Evolutionary conservation across 2,329 filamentous ascomycete species (phyloP).

Genomic region (Xylaria sp.): DNA sequence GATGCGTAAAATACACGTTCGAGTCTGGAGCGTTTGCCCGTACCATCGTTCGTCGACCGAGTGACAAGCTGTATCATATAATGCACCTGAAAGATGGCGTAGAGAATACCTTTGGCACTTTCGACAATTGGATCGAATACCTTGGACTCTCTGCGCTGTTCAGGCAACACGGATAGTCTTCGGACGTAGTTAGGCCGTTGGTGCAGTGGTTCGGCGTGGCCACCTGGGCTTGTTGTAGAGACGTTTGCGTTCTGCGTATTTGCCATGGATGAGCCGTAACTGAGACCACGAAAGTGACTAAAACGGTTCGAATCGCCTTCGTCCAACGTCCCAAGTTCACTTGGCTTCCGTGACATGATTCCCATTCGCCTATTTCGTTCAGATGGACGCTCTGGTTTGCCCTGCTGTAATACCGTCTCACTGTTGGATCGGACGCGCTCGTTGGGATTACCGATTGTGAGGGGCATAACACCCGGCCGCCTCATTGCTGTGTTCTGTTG

Average conservation of each 20-base stretch:
- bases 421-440: conserved; percentile 64
- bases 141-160: conserved; percentile 58
- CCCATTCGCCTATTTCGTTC: conserved; percentile 60
- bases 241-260: conserved; percentile 37
- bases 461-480: conserved; percentile 65
- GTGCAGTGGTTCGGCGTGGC: conserved; percentile 52
- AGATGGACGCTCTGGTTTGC: conserved; percentile 45
- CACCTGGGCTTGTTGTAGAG: conserved; percentile 49
- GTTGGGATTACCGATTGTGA: conserved; percentile 63
- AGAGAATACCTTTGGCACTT: conserved; percentile 60
- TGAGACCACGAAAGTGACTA: conserved; percentile 61
- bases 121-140: conserved; percentile 57
- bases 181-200: conserved; percentile 59
- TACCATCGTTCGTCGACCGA: conserved; percentile 55
- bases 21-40: conserved; percentile 56
- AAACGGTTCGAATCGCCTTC: conserved; percentile 58
- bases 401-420: conserved; percentile 50
- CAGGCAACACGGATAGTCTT: conserved; percentile 57
- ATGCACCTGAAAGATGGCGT: conserved; percentile 63
- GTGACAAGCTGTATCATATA: conserved; percentile 63
- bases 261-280: conserved; percentile 64
- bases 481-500: conserved; percentile 61
- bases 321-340: conserved; percentile 58
- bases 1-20: conserved; percentile 65
- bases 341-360: conserved; percentile 54